A percentile compares a stretch with the other conserved stretches of the same genome.
phyloP scores from a whole-genome alignment of 176 grass and related monocot genomes.

The Cenchrus americanus region DNA sequence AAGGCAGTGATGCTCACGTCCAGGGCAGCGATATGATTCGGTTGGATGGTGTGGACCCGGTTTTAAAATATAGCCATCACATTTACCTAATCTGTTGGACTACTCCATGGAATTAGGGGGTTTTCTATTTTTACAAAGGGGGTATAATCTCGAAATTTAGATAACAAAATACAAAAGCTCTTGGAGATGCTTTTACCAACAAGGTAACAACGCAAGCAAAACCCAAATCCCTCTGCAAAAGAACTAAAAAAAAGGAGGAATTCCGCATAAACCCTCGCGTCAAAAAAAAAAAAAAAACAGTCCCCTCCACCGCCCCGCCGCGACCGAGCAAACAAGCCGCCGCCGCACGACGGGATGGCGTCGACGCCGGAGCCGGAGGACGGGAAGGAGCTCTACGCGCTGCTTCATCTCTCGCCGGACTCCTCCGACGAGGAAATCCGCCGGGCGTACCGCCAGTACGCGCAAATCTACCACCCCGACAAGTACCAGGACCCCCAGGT shows the following conservation, averaged over 20 bases:
- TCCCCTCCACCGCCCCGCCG: slow-evolving; percentile 14
- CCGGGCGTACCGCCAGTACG: slow-evolving; percentile 86
- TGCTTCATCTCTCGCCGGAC: slow-evolving; percentile 84
- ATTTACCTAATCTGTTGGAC: too few relatives aligned
- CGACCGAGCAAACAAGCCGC: neutral
- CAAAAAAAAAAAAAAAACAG: neutral
- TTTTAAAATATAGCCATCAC: too few relatives aligned
- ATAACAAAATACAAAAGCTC: too few relatives aligned
- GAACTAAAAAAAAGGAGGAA: neutral
- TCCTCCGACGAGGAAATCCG: slow-evolving; percentile 83
- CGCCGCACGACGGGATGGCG: slow-evolving; percentile 38
- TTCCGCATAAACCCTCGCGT: slow-evolving; percentile 46
- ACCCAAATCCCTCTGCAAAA: neutral
- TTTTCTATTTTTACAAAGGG: too few relatives aligned
- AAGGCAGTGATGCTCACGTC: too few relatives aligned
- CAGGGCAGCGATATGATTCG: too few relatives aligned
- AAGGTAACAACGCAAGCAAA: neutral
- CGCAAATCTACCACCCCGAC: slow-evolving; percentile 95
- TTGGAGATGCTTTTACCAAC: too few relatives aligned
- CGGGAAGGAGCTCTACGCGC: slow-evolving; percentile 77
- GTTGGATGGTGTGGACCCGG: too few relatives aligned
- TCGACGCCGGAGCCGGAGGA: slow-evolving; percentile 50
- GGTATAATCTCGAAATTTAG: too few relatives aligned
- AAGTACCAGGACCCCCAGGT: slow-evolving; percentile 81
- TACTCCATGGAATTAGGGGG: too few relatives aligned